These are phyloP conservation scores for Pisolithus sp. DNA, from an alignment of 768 basidiomycete genomes.

Conservation along the genomic window DNA sequence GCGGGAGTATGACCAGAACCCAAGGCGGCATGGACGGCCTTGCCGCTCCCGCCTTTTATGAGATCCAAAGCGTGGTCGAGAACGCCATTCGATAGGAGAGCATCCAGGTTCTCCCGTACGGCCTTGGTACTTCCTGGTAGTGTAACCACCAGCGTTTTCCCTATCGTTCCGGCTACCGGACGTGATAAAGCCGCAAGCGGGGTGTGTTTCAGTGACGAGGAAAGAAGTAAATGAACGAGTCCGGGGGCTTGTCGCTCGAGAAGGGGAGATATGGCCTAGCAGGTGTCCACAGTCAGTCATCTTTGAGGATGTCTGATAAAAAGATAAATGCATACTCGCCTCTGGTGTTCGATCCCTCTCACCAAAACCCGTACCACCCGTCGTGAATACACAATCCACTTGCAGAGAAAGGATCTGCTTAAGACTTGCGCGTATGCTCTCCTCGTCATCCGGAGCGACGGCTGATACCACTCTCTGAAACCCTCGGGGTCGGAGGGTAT, in stretches of 20 bases:
- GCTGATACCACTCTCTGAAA: constrained; percentile 31
- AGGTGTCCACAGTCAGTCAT: not conserved
- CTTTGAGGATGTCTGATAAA: not conserved
- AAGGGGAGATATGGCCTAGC: constrained; percentile 54
- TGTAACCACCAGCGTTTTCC: constrained; percentile 63
- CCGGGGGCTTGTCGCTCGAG: constrained; percentile 65
- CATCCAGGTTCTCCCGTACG: constrained; percentile 69
- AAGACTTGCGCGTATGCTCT: constrained; percentile 43
- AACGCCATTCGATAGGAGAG: constrained; percentile 52
- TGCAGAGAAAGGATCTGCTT: constrained; percentile 35
- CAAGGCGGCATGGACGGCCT: constrained; percentile 47
- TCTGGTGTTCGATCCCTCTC: constrained; percentile 78
- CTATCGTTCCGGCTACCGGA: constrained; percentile 71
- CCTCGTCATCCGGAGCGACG: constrained; percentile 65
- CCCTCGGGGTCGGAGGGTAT: constrained; percentile 37
- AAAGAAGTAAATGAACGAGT: constrained; percentile 66
- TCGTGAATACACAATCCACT: constrained; percentile 74
- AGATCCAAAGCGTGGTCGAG: constrained; percentile 69
- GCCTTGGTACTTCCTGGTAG: constrained; percentile 85
- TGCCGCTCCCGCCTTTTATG: constrained; percentile 61
- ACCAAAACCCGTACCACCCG: constrained; percentile 87
- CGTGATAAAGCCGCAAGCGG: constrained; percentile 78
- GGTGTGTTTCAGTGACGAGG: constrained; percentile 64
- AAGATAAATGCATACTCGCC: constrained; percentile 31
- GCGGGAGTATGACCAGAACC: constrained; percentile 26